Evolutionary conservation across 768 basidiomycete species (phyloP), one percentile per base, ranked within the genome.

Genomic region (Nevesoporus exiguus): DNA sequence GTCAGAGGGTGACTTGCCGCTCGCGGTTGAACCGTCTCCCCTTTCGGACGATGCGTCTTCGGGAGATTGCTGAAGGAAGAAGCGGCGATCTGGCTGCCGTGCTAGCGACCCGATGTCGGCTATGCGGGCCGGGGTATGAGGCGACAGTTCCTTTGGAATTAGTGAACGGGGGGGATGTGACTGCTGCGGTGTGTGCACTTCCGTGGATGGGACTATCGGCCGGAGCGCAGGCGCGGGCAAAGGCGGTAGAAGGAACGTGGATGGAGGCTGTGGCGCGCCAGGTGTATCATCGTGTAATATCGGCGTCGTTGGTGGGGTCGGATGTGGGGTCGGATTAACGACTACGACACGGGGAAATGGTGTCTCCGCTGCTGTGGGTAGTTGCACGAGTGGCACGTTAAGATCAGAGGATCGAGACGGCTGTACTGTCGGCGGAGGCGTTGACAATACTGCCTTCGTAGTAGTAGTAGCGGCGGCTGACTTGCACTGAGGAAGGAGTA

Each of bases 221-320:
- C 57, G 57, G 30, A 65, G 59, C 6, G 42, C 51, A 43, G 67
- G 56, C 49, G 71, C 59, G 54, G 73, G 57, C 5, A 70, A 57
- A 45, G 60, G 74, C 45, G 61, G 75, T 19, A 62, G 65, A 47
- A 63, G 69, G 51, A 63, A 62, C 4, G 60, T 52, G 41, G 65
- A 64, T 24, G 53, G 65, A 15, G 63, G 66, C 33, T 64, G 71
- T 48, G 54, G 68, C 40, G 31, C 60, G 34, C 55, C 57, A 49
- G 56, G 63, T 11, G 31, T 56, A 29, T 57, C 51, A 46, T 70
- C 56, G 24, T 65, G 65, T 49, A 78, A 61, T 47, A 76, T 65
- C 9, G 86, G 88, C 1, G 87, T 88, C 2, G 83, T 78, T 3
- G 89, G 90, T 7, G 90, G 88, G 1, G 90, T 91, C 1, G 85